Percentiles rank a stretch among this genome's conserved stretches.
Evolutionary conservation across 1,284 basidiomycete species (phyloP).

Genomic region (Rhodotorula sp.): DNA sequence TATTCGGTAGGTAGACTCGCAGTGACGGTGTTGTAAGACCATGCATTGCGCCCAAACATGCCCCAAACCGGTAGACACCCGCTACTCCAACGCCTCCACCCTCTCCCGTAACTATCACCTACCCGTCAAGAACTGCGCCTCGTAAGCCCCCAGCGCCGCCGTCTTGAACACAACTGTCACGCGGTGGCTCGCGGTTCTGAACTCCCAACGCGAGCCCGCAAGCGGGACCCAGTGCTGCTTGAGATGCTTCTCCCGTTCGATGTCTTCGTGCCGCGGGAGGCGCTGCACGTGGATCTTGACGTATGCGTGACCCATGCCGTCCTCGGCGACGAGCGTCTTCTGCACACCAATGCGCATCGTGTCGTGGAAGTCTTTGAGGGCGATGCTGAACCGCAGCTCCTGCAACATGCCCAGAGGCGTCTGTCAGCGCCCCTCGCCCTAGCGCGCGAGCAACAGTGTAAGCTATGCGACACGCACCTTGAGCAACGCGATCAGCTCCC

Average conservation of each 20-base stretch:
- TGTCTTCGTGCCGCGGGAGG: conserved; percentile 24
- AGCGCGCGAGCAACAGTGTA: not conserved
- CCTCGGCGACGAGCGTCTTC: conserved; percentile 37
- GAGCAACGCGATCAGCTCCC: conserved; percentile 34
- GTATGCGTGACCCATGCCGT: conserved; percentile 36
- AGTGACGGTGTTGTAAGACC: not conserved
- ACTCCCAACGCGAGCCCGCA: conserved; percentile 32
- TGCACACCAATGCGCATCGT: conserved; percentile 24
- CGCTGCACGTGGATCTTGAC: conserved; percentile 33
- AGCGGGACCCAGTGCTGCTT: conserved; percentile 31
- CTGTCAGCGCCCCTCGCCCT: not conserved
- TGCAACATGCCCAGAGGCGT: not conserved
- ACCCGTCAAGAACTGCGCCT: conserved; percentile 23
- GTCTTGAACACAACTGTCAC: conserved; percentile 40
- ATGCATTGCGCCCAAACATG: not conserved
- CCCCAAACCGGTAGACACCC: no score
- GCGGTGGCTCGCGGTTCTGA: conserved; percentile 29
- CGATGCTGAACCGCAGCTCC: conserved; percentile 34
- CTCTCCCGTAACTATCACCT: not conserved
- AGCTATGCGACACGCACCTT: conserved; percentile 6
- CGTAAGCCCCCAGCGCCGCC: conserved; percentile 27
- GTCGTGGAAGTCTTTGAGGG: conserved; percentile 40
- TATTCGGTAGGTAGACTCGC: not conserved
- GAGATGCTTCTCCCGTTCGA: conserved; percentile 25
- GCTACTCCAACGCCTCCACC: not conserved